Evolutionary conservation across 805 yeast genomes (phyloP).

Genomic region (Candida mattraensis): DNA sequence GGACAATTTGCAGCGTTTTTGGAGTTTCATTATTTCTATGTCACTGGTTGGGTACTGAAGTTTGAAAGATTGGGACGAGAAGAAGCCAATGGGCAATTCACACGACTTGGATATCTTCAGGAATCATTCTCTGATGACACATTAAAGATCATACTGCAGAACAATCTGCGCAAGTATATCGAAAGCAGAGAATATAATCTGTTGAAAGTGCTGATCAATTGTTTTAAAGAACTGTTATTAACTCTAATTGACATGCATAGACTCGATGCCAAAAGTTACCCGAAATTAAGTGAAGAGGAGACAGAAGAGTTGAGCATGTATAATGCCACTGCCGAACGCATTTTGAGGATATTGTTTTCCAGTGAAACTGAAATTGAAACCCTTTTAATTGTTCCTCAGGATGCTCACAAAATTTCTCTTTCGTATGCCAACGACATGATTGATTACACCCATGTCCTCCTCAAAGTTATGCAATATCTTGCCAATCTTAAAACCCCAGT

Average conservation of each 20-base stretch:
- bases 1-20: slow-evolving; percentile 32
- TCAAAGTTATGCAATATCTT: slow-evolving; percentile 67
- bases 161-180: slow-evolving; percentile 38
- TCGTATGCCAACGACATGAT: slow-evolving; percentile 59
- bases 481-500: slow-evolving; percentile 48
- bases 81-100: slow-evolving; percentile 32
- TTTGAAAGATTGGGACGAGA: slow-evolving; percentile 51
- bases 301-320: slow-evolving; percentile 42
- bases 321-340: slow-evolving; percentile 36
- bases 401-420: slow-evolving; percentile 63
- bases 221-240: slow-evolving; percentile 62
- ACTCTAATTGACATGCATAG: slow-evolving; percentile 38
- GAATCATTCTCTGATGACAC: slow-evolving; percentile 61
- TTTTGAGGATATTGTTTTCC: slow-evolving; percentile 61
- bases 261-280: slow-evolving; percentile 40
- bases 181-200: slow-evolving; percentile 53
- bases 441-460: slow-evolving; percentile 60
- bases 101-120: slow-evolving; percentile 25
- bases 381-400: slow-evolving; percentile 58
- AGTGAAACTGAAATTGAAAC: slow-evolving; percentile 58
- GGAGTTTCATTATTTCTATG: slow-evolving; percentile 51
- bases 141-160: slow-evolving; percentile 48
- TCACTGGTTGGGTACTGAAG: slow-evolving; percentile 73
- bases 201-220: slow-evolving; percentile 66
- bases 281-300: slow-evolving; percentile 41